Percentiles rank a stretch among this genome's conserved stretches.
These are phyloP conservation scores for Eucalyptus virginea DNA, from an alignment of 345 rosid species.

Conservation along the genomic window DNA sequence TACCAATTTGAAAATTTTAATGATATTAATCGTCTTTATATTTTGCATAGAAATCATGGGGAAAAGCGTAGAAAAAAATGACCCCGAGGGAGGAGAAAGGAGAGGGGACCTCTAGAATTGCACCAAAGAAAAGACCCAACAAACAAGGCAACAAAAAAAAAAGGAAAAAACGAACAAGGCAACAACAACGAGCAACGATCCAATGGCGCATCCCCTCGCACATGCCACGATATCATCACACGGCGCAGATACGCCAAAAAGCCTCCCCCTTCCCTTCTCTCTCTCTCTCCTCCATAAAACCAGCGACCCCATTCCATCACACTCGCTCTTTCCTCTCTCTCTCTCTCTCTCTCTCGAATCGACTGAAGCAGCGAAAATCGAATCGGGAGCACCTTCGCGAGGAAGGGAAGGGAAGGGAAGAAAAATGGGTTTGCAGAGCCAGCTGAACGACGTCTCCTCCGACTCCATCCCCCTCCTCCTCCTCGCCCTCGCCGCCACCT, in stretches of 20 bases:
- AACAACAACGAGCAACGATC: not conserved
- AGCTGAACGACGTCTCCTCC: conserved; percentile 66
- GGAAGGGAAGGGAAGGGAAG: not conserved
- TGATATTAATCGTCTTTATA: too few species aligned
- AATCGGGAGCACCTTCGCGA: not conserved
- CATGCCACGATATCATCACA: not conserved
- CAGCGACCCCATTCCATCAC: not conserved
- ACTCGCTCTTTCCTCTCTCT: not conserved
- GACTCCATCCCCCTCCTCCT: conserved; percentile 67
- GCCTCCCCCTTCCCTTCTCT: not conserved
- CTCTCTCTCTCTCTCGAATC: not conserved
- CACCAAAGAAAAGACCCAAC: not conserved
- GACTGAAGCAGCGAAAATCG: not conserved
- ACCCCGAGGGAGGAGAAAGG: too few species aligned
- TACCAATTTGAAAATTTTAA: accelerated
- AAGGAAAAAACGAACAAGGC: too few species aligned
- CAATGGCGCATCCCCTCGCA: not conserved
- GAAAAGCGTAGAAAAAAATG: not conserved
- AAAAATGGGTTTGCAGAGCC: conserved; percentile 61
- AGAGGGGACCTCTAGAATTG: not conserved
- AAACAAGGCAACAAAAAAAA: not conserved
- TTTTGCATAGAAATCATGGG: too few species aligned
- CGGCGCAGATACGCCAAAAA: not conserved
- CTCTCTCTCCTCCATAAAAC: not conserved
- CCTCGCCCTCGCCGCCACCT: conserved; percentile 53